Evolutionary conservation across 306 rosid genomes (phyloP).

Genomic region (Vigna angularis): DNA sequence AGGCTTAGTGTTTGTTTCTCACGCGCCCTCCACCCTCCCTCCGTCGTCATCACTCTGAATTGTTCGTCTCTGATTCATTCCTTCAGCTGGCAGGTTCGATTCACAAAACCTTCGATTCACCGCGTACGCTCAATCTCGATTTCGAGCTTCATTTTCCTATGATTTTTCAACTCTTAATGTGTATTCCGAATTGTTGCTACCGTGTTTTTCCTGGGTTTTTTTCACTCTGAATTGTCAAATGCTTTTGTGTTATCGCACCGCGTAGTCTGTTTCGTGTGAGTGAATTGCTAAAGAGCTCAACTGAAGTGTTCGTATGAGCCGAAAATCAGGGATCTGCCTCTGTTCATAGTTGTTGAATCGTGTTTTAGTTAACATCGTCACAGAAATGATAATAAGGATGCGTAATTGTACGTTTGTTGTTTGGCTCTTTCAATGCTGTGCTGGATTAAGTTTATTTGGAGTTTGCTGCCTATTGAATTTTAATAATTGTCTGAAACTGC

Average conservation of each 20-base stretch:
- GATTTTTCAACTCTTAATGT: conserved; percentile 32
- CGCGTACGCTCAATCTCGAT: conserved; percentile 23
- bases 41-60: conserved; percentile 22
- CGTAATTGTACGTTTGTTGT: conserved; percentile 1
- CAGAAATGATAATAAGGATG: neutral
- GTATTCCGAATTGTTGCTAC: neutral
- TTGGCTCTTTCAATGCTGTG: neutral
- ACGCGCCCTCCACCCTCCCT: conserved; percentile 26
- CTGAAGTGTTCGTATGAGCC: conserved; percentile 19
- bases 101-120: conserved; percentile 35
- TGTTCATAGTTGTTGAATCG: conserved; percentile 13
- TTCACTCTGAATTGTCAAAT: conserved; percentile 24
- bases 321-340: conserved; percentile 32
- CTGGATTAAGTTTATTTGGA: neutral
- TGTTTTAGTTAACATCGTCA: neutral
- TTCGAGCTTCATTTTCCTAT: neutral
- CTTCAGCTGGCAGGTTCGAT: conserved; percentile 39
- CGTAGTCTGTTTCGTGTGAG: neutral
- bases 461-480: conserved; percentile 12
- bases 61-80: conserved; percentile 29
- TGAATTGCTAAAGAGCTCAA: conserved; percentile 17
- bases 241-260: neutral
- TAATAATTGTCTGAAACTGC: conserved; percentile 2
- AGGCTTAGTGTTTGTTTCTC: neutral
- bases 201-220: neutral